Base-by-base conservation (phyloP, 345 rosid species). In the Populus pruinosa region DNA sequence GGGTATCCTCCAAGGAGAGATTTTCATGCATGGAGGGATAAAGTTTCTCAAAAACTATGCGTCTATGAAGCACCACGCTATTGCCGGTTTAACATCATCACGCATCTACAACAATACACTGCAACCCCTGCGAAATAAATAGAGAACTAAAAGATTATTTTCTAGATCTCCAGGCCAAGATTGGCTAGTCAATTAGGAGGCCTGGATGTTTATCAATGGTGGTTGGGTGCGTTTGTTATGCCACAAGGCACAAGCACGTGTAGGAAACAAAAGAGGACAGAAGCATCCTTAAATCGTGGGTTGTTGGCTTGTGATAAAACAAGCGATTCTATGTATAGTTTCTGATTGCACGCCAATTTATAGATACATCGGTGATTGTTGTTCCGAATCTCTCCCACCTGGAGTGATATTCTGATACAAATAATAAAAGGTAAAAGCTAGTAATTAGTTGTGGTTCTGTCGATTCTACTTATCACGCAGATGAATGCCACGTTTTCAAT, bases 311-410 rank as follows among this genome's bases (percentile, higher is more conserved):
- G 68, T 29, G 44, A 44, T 27, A 49, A 72, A 64, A 43, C 16
- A 38, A 62, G 13, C 53, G 17, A 18, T 47, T 47, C 53, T 14
- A 47, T 47, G 53, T 16, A 43, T 27, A 72, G 53, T 21, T 38
- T 33, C 55, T 72, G 61, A 27, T 27, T 71, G 53, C 59, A 70
- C 53, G 67, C 66, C 67, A 14, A 65, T 50, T 25, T 72, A 43
- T 25, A 72, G 72, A 66, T 38, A 65, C 5, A 5, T 8, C 18
- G 18, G 53, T 3, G 53, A 47, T 14, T 47, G 14, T 47, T 47
- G 6, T 47, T 47, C 53, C 5, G 18, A 20, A 1, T 20, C 8
- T 53, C 9, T 6, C 59, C n/a, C 23, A 20, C 1, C 23, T 53
- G 59, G 59, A 10, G 23, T 20, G 59, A 20, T 20, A 53, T 20